Base-by-base conservation (phyloP, 2,329 filamentous ascomycete genomes). In the Neurospora sp. region DNA sequence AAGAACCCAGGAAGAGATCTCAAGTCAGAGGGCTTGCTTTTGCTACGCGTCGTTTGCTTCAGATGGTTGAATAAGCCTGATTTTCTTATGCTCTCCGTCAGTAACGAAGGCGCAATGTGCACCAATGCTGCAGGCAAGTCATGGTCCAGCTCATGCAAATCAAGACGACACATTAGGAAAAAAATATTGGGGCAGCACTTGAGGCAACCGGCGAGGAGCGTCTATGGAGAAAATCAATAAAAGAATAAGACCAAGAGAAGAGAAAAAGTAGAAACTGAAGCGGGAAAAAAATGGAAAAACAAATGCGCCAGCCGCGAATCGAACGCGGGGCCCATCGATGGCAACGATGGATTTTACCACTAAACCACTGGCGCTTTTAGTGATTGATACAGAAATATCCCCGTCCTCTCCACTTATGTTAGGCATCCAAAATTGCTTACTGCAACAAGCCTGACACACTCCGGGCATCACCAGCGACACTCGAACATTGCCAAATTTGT, bases 271-370 rank as follows among this genome's bases (percentile, higher is more conserved):
- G 1, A 57, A 57, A 57, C 10, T 4, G 43, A 8, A 4, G 28
- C 28, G 28, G 28, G 17, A 33, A 46, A 19, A 33, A 33, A 33
- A 33, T 1, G 0, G 15, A 8, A 33, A 57, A 17, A 33, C 1
- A 57, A 57, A 57, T 74, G 73, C 73, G 71, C 72, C 73, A 74
- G 73, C 73, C 73, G 73, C 70, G 73, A 74, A 74, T 74, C 73
- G 72, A 74, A 74, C 72, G 69, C 73, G 73, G 73, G 72, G 81
- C 82, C 80, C 81, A 82, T 83, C 82, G 81, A 83, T 83, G 82
- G 82, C 81, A 83, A 83, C 81, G 82, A 83, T 82, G 81, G 80
- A 83, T 83, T 83, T 82, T 83, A 83, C 82, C 82, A 83, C 81
- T 83, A 83, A 83, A 83, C 81, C 81, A 83, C 81, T 81, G 77